Evolutionary conservation across 2,329 filamentous ascomycete genomes (phyloP), one percentile per base, ranked within the genome.

Genomic region (Alternaria sp.): DNA sequence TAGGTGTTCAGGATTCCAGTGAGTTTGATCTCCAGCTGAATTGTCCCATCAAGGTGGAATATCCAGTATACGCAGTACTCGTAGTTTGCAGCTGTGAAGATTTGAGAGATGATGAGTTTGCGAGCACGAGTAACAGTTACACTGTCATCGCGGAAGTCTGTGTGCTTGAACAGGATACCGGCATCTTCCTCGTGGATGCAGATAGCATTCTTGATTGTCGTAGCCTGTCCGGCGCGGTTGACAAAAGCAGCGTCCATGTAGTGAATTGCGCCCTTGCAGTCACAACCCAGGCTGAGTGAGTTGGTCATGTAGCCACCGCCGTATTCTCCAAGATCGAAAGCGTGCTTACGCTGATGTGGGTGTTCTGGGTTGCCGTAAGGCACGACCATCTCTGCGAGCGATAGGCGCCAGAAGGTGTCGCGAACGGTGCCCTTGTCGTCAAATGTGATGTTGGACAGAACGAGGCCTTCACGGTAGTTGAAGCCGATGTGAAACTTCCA

Each of bases 1-100:
- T 97, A 97, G 0, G 94, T 97, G 85, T 97, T 97, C 57, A 97
- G 83, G 77, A 97, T 97, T 56, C 93, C 93, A 0, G 93, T 97
- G 26, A 97, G 88, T 80, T 95, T 85, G 79, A 97, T 92, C 79
- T 97, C 93, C 11, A 95, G 90, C 82, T 97, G 93, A 67, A 97
- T 90, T 0, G 93, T 96, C 40, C 93, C 94, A 72, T 97, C 94
- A 80, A 96, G 93, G 79, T 95, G 92, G 83, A 97, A 93, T 70
- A 93, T 90, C 93, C 93, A 97, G 83, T 95, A 90, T 7, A 89
- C 86, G 74, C 90, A 91, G 81, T 97, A 97, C 79, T 97, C 94
- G 81, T 97, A 97, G 83, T 97, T 97, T 25, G 94, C 94, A 0
- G 94, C 94, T 0, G 94, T 97, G 82, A 97, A 97, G 76, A 97